Conservation (phyloP, 2,329 filamentous ascomycete species). For the Polytolypa hystricis region DNA sequence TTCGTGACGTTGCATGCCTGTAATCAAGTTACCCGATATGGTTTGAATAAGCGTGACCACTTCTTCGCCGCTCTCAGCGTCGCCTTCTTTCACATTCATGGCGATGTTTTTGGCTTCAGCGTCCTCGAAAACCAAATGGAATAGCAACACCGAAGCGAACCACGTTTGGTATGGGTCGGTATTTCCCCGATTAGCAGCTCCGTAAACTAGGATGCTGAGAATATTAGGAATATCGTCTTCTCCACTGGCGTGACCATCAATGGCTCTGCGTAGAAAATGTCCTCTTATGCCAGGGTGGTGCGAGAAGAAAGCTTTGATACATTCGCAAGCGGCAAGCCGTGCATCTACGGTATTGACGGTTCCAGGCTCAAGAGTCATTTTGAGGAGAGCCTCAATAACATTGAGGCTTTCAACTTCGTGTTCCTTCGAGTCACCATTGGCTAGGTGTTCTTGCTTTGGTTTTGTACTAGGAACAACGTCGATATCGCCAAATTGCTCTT, state of each 20-base stretch:
- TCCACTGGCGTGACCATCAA: constrained; percentile 70
- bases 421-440: constrained; percentile 24
- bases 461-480: constrained; percentile 45
- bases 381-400: constrained; percentile 85
- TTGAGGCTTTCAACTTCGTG: constrained; percentile 58
- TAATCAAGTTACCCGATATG: constrained; percentile 74
- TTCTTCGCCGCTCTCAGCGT: constrained; percentile 81
- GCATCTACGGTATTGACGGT: constrained; percentile 62
- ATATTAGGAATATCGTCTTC: constrained; percentile 80
- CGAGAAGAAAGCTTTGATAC: constrained; percentile 84
- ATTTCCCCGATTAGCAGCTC: constrained; percentile 48
- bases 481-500: constrained; percentile 81
- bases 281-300: constrained; percentile 68
- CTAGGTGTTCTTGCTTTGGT: constrained; percentile 18
- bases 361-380: constrained; percentile 62
- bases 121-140: constrained; percentile 76
- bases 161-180: constrained; percentile 78
- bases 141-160: constrained; percentile 78
- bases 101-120: constrained; percentile 65
- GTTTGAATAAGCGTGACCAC: constrained; percentile 89
- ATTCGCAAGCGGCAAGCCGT: constrained; percentile 74
- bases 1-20: constrained; percentile 61
- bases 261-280: constrained; percentile 79
- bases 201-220: constrained; percentile 66
- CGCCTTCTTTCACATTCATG: constrained; percentile 77